Conservation (phyloP, 257 asterid genomes). For the Ehretia macrophylla region DNA sequence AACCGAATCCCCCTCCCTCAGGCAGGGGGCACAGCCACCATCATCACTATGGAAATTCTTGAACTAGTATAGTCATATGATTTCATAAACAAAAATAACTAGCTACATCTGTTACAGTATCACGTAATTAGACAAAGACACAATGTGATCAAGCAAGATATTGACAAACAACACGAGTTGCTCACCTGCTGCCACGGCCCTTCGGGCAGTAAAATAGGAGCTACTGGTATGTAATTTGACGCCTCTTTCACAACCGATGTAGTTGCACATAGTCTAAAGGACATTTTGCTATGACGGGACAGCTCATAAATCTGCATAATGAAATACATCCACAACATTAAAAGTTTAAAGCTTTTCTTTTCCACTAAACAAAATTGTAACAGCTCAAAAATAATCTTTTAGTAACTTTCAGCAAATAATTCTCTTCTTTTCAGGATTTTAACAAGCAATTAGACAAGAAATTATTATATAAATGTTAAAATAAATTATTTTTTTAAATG, state of each 20-base stretch:
- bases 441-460: background rate
- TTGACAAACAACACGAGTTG: background rate
- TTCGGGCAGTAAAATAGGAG: slow-evolving; percentile 81
- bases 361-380: background rate
- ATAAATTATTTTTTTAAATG: background rate
- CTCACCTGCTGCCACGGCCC: slow-evolving; percentile 87
- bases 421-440: background rate
- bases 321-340: slow-evolving; percentile 5
- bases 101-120: background rate
- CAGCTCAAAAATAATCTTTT: background rate
- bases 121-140: background rate
- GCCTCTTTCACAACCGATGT: slow-evolving; percentile 38
- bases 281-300: slow-evolving; percentile 22
- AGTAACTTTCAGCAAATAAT: background rate
- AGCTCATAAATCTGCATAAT: slow-evolving; percentile 36
- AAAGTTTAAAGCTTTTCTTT: background rate
- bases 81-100: too few relatives aligned
- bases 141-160: background rate
- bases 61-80: too few relatives aligned
- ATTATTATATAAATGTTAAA: background rate
- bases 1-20: too few relatives aligned
- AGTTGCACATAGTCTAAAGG: slow-evolving; percentile 41
- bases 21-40: too few relatives aligned
- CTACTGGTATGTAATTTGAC: slow-evolving; percentile 73
- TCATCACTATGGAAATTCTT: too few relatives aligned